Conservation (phyloP, 1,139 yeast species). For the Blastobotrys ciferrii region DNA sequence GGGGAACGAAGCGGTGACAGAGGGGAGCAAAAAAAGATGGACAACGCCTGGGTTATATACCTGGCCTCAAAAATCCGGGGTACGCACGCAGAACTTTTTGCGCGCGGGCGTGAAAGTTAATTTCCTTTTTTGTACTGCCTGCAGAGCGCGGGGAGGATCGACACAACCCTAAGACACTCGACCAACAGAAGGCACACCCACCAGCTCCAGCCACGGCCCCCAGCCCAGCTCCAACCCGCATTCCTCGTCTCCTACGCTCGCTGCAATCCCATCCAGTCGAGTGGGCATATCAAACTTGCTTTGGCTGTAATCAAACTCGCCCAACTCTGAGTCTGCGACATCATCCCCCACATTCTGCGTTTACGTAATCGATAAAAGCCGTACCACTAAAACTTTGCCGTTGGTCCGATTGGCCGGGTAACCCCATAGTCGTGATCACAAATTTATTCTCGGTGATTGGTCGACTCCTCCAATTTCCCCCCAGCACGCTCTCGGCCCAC, state of each 20-base stretch:
- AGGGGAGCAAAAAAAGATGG: not conserved
- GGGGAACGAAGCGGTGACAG: not conserved
- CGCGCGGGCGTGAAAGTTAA: not conserved
- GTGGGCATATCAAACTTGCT: not conserved
- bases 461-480: too few relatives aligned
- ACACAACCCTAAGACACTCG: not conserved
- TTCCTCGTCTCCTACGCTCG: too few relatives aligned
- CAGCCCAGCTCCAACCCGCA: too few relatives aligned
- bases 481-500: too few relatives aligned
- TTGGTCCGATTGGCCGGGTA: not conserved
- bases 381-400: too few relatives aligned
- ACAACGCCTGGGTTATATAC: not conserved
- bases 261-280: not conserved
- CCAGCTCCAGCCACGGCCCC: too few relatives aligned
- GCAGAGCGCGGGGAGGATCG: not conserved
- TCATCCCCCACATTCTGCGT: not conserved
- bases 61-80: slow-evolving; percentile 5
- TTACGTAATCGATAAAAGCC: not conserved
- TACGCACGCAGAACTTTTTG: not conserved
- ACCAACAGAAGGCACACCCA: too few relatives aligned
- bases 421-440: too few relatives aligned
- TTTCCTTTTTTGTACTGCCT: not conserved
- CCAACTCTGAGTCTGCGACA: not conserved
- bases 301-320: not conserved
- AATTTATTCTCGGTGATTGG: too few relatives aligned